A percentile compares a stretch with the other conserved stretches of the same genome.
Evolutionary conservation across 192 early-diverging fungal genomes (phyloP).

Genomic region (Endogone sp.): DNA sequence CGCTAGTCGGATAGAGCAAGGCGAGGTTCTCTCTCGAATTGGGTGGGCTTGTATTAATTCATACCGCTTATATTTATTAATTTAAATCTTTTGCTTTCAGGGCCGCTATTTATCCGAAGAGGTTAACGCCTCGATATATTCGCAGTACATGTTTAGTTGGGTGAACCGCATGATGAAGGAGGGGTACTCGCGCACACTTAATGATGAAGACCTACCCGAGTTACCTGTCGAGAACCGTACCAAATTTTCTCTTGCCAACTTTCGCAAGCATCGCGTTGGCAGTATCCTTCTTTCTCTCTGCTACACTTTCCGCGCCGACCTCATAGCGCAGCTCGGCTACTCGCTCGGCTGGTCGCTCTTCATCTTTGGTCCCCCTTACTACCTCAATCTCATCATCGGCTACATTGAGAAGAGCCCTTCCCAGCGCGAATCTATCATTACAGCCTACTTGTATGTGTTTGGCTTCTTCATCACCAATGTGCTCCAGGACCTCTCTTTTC

Average conservation of each 20-base stretch:
- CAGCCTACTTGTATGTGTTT: conserved; percentile 57
- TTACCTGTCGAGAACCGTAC: conserved; percentile 43
- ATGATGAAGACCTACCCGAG: conserved; percentile 46
- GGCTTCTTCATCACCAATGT: conserved; percentile 48
- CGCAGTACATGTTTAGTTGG: conserved; percentile 45
- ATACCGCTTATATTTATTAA: conserved; percentile 1
- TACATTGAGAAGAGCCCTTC: conserved; percentile 34
- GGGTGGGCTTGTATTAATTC: not conserved
- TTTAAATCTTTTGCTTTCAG: too few species aligned
- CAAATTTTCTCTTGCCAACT: conserved; percentile 17
- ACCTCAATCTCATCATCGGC: conserved; percentile 50
- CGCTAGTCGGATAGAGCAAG: too few species aligned
- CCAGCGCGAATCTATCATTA: conserved; percentile 25
- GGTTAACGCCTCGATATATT: conserved; percentile 25
- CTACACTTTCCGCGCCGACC: conserved; percentile 35
- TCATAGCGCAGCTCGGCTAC: conserved; percentile 34
- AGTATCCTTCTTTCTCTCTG: conserved; percentile 24
- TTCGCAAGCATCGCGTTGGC: conserved; percentile 1
- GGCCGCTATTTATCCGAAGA: conserved; percentile 25
- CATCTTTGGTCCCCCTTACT: conserved; percentile 51
- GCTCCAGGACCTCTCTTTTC: conserved; percentile 38
- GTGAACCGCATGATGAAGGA: conserved; percentile 46
- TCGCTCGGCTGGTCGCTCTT: conserved; percentile 23
- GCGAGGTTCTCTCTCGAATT: too few species aligned
- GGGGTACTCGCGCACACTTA: conserved; percentile 43